Conservation (phyloP, 805 yeast species). For the Wickerhamomyces kurtzmanii region DNA sequence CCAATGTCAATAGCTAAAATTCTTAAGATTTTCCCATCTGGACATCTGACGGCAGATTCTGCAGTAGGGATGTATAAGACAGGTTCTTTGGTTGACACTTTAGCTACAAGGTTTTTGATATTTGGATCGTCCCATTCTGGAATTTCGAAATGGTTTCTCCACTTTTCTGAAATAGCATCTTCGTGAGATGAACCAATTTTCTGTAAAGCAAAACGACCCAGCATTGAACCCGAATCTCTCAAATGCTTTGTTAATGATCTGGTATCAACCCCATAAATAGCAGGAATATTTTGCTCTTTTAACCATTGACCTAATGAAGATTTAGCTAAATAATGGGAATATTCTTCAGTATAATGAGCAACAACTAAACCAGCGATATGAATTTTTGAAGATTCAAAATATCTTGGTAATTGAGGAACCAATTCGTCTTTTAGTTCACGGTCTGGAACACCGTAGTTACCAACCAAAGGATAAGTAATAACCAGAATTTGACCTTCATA, state of each 20-base stretch:
- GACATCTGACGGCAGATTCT: slow-evolving; percentile 41
- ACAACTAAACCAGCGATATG: slow-evolving; percentile 96
- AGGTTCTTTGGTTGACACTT: slow-evolving; percentile 76
- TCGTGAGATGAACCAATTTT: slow-evolving; percentile 23
- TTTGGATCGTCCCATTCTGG: slow-evolving; percentile 95
- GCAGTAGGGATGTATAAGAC: slow-evolving; percentile 64
- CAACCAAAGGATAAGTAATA: slow-evolving; percentile 92
- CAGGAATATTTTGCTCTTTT: slow-evolving; percentile 85
- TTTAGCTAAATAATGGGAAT: slow-evolving; percentile 86
- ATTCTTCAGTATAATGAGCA: slow-evolving; percentile 94
- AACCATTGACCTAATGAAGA: slow-evolving; percentile 94
- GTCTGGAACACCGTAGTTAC: slow-evolving; percentile 99
- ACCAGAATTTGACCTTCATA: slow-evolving; percentile 96
- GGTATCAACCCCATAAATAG: slow-evolving; percentile 96
- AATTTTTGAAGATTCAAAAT: slow-evolving; percentile 86
- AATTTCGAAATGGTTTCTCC: slow-evolving; percentile 56
- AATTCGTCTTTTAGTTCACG: slow-evolving; percentile 66
- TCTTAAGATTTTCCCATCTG: slow-evolving; percentile 69
- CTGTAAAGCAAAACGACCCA: slow-evolving; percentile 78
- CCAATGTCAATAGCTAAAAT: slow-evolving; percentile 94
- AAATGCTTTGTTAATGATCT: slow-evolving; percentile 89
- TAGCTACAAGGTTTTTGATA: slow-evolving; percentile 81
- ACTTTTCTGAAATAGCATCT: slow-evolving; percentile 28
- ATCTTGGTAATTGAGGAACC: slow-evolving; percentile 70
- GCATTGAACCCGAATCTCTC: slow-evolving; percentile 86